These are phyloP conservation scores for Calvatia gigantea DNA, from an alignment of 768 basidiomycete genomes.

Conservation along the genomic window DNA sequence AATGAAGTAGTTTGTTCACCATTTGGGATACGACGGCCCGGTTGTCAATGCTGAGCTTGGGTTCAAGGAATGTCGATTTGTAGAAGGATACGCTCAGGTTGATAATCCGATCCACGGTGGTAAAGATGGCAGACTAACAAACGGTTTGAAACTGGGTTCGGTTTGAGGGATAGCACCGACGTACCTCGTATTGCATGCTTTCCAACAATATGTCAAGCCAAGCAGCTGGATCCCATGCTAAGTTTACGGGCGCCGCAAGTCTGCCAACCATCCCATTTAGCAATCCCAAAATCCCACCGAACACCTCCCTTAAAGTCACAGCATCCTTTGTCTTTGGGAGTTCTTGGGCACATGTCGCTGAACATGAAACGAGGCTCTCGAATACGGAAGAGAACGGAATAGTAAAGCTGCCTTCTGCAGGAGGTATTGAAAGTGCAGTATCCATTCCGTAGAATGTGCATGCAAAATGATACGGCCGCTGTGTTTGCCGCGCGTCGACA, in stretches of 20 bases:
- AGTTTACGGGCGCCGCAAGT: slow-evolving; percentile 32
- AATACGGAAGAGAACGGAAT: slow-evolving; percentile 58
- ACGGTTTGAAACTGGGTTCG: slow-evolving; percentile 9
- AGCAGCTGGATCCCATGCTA: slow-evolving; percentile 57
- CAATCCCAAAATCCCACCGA: slow-evolving; percentile 48
- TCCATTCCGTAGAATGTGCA: slow-evolving; percentile 53
- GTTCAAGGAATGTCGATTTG: slow-evolving; percentile 44
- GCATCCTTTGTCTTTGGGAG: slow-evolving; percentile 29
- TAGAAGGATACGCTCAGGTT: slow-evolving; percentile 55
- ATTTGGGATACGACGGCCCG: slow-evolving; percentile 55
- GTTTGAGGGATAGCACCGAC: too few species aligned
- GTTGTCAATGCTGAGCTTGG: slow-evolving; percentile 52
- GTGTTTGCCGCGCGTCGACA: slow-evolving; percentile 25
- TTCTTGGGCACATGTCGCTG: slow-evolving; percentile 37
- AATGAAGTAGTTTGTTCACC: slow-evolving; percentile 66
- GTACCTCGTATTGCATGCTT: slow-evolving; percentile 54
- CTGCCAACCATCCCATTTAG: slow-evolving; percentile 47
- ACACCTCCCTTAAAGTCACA: slow-evolving; percentile 41
- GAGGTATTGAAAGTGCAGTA: slow-evolving; percentile 19
- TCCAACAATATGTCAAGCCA: slow-evolving; percentile 63
- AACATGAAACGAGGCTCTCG: slow-evolving; percentile 49
- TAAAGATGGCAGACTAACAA: slow-evolving; percentile 58
- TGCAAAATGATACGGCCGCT: slow-evolving; percentile 52
- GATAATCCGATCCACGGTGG: slow-evolving; percentile 60
- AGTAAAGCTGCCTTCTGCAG: slow-evolving; percentile 23